A percentile compares a stretch with the other conserved stretches of the same genome.
These are phyloP conservation scores for Coccomyxa sp. DNA, from an alignment of 139 green algal species.

Conservation along the genomic window DNA sequence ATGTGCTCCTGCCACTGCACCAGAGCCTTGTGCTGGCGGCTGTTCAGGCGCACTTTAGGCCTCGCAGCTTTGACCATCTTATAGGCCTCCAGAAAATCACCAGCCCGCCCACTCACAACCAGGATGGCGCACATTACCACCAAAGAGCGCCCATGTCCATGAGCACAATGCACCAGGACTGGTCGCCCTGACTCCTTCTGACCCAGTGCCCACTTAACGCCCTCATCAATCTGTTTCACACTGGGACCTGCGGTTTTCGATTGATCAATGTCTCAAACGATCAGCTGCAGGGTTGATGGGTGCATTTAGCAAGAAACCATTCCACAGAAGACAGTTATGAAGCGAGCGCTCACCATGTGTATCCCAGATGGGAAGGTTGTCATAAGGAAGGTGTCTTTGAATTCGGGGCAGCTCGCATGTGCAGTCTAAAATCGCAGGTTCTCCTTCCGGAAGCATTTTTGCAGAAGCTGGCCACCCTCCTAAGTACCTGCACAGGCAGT, in stretches of 20 bases:
- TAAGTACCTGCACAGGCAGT: constrained; percentile 22
- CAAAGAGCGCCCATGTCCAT: constrained; percentile 13
- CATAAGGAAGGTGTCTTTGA: constrained; percentile 36
- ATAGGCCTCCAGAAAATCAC: constrained; percentile 11
- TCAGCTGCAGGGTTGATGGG: neutral
- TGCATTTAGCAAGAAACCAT: neutral
- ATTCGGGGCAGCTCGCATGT: constrained; percentile 64
- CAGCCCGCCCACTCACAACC: constrained; percentile 13
- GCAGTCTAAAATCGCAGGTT: constrained; percentile 54
- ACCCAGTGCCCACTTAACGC: constrained; percentile 42
- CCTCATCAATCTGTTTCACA: constrained; percentile 37
- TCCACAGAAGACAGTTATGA: neutral
- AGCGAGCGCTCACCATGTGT: constrained; percentile 35
- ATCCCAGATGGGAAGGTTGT: constrained; percentile 51
- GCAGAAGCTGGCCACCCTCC: constrained; percentile 27
- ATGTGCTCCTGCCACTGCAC: constrained; percentile 8
- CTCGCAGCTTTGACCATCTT: constrained; percentile 1
- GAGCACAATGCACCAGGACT: constrained; percentile 57
- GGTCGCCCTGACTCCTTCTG: constrained; percentile 24
- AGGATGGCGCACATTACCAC: constrained; percentile 18
- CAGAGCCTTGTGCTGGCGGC: constrained; percentile 9
- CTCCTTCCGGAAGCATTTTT: constrained; percentile 33
- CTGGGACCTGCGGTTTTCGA: constrained; percentile 23
- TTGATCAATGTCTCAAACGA: neutral
- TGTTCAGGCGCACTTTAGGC: constrained; percentile 15